Evolutionary conservation across 495 filamentous ascomycete species (phyloP), one percentile per base, ranked within the genome.

Genomic region (Neurospora terricola): DNA sequence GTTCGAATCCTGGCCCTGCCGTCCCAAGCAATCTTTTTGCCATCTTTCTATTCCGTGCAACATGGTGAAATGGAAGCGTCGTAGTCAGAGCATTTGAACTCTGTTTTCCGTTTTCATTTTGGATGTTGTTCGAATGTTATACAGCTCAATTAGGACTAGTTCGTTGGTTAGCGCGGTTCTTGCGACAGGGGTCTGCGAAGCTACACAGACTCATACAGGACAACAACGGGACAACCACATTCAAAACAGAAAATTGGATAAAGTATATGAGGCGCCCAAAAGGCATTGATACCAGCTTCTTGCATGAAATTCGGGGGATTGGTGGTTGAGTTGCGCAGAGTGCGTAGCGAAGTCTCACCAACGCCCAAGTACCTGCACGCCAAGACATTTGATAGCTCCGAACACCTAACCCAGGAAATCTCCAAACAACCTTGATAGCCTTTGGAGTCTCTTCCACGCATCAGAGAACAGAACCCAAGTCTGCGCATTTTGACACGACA

Each of bases 371-470:
- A 62, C 27, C 54, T 62, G 6, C 7, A 34, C 54, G 54, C 54
- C 54, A 66, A 66, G 54, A 66, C 27, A 66, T 66, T 9, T 18
- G 30, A 66, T 16, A 36, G 14, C 54, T 66, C 54, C 6, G 23
- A 16, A 66, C 7, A 34, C 27, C 54, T 66, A 30, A 66, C 54
- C 73, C 72, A 72, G 76, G 73, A 75, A 77, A 75, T 78, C 72
- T 78, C 73, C 77, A 77, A 77, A 75, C 66, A 70, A 72, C 73
- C 39, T 66, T 66, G 3, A 34, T 66, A 66, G 14, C 27, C 10
- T 18, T 62, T 71, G 39, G 21, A 18, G 21, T 30, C 11, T 71
- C 70, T 30, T 34, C 23, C 70, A 30, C 39, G 27, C 23, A 18
- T 30, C 39, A 42, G 70, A 30, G 21, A 43, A 68, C 38, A 27